Conservation (phyloP, 805 yeast genomes). For the Schwanniomyces polymorphus region DNA sequence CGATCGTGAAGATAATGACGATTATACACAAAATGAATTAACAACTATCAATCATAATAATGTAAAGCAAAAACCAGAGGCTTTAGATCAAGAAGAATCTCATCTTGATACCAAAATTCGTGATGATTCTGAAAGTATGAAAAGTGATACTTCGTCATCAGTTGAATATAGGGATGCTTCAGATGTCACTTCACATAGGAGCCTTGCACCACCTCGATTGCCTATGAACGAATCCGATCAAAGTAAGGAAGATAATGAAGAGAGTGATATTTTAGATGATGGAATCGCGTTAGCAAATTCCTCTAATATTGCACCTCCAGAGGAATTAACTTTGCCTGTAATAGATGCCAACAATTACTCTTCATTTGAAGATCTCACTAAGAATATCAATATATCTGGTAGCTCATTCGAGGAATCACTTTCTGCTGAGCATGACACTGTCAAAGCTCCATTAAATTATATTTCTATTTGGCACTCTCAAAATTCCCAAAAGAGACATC, state of each 20-base stretch:
- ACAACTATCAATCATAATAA: conserved; percentile 3
- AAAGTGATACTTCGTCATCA: conserved; percentile 4
- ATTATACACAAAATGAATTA: conserved; percentile 21
- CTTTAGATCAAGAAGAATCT: background rate
- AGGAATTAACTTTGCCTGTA: conserved; percentile 34
- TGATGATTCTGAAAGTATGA: background rate
- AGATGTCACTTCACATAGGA: conserved; percentile 13
- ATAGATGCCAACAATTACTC: conserved; percentile 42
- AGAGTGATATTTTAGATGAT: conserved; percentile 8
- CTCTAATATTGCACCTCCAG: conserved; percentile 38
- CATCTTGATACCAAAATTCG: background rate
- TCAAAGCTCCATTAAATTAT: conserved; percentile 24
- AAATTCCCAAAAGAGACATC: conserved; percentile 14
- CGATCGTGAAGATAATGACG: conserved; percentile 38
- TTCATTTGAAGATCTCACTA: conserved; percentile 41
- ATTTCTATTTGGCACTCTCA: conserved; percentile 46
- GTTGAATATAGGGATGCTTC: conserved; percentile 20
- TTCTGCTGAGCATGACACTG: conserved; percentile 43
- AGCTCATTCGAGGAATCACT: conserved; percentile 36
- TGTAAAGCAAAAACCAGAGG: background rate
- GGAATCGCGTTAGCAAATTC: conserved; percentile 42
- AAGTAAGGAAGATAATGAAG: background rate
- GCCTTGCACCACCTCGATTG: conserved; percentile 17
- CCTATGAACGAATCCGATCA: background rate
- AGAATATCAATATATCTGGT: conserved; percentile 15